Conservation (phyloP, 1,284 basidiomycete genomes). For the Tilletia setariae region DNA sequence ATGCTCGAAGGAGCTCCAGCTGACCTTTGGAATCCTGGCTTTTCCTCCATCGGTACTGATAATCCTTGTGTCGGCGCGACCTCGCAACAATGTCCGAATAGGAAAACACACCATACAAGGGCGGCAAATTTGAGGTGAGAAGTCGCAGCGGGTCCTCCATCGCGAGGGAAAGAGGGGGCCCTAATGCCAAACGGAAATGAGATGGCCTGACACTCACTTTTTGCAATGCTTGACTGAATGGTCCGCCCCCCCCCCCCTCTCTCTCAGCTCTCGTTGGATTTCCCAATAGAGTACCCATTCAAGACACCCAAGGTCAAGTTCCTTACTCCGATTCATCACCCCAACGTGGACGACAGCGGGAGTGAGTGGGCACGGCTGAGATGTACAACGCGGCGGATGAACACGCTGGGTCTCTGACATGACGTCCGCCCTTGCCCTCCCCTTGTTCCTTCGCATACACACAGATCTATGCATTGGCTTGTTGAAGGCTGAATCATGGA, state of each 20-base stretch:
- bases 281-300: constrained; percentile 54
- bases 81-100: background rate
- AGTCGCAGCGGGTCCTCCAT: background rate
- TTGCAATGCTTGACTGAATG: too few species aligned
- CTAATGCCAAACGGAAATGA: too few species aligned
- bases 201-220: too few species aligned
- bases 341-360: constrained; percentile 53
- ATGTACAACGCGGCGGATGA: background rate
- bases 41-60: background rate
- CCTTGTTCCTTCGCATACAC: background rate
- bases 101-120: constrained; percentile 39
- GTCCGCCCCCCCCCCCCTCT: background rate
- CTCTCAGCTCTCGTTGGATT: constrained; percentile 42
- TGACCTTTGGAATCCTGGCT: background rate
- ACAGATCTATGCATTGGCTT: constrained; percentile 47
- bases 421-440: background rate
- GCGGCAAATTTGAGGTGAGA: constrained; percentile 40
- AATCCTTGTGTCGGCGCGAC: background rate
- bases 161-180: too few species aligned
- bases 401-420: background rate
- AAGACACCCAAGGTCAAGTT: constrained; percentile 52
- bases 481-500: constrained; percentile 54
- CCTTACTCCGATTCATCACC: constrained; percentile 51
- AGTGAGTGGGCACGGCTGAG: constrained; percentile 28
- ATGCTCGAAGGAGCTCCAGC: background rate